These are phyloP conservation scores for Xerocomus amazonicus DNA, from an alignment of 1,284 basidiomycete species.

Conservation along the genomic window DNA sequence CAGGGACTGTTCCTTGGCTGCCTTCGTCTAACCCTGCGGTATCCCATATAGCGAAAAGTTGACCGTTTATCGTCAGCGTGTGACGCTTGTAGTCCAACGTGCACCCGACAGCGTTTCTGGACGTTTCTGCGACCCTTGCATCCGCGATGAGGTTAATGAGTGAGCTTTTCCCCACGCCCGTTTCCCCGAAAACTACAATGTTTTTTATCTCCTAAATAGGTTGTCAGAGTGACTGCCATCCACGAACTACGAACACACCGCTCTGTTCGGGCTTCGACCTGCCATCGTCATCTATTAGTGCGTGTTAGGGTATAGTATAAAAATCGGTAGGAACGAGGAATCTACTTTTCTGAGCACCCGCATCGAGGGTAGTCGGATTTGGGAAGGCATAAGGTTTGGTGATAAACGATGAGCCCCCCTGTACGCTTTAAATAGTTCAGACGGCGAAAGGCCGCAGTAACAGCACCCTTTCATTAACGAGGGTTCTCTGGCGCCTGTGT, in stretches of 20 bases:
- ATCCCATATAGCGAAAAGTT: constrained; percentile 25
- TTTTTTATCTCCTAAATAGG: constrained; percentile 18
- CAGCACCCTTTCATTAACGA: not conserved
- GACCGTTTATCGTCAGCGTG: constrained; percentile 13
- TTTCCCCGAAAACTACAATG: constrained; percentile 31
- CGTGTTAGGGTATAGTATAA: constrained; percentile 5
- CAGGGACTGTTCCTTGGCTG: constrained; percentile 20
- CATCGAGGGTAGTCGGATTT: constrained; percentile 3
- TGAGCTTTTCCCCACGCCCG: constrained; percentile 31
- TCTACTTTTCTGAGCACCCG: constrained; percentile 9
- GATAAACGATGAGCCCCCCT: not conserved
- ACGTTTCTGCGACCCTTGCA: constrained; percentile 17
- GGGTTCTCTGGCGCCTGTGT: not conserved
- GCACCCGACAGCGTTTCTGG: constrained; percentile 25
- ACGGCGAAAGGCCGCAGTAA: constrained; percentile 11
- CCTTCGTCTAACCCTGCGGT: constrained; percentile 31
- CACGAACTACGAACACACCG: constrained; percentile 9
- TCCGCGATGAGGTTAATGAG: constrained; percentile 29
- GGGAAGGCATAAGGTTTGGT: not conserved
- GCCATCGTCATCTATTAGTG: constrained; percentile 8
- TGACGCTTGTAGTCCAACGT: constrained; percentile 18
- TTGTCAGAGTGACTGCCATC: not conserved
- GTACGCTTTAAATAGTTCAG: constrained; percentile 14
- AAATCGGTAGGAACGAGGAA: not conserved
- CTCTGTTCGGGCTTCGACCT: not conserved